A percentile compares a stretch with the other conserved stretches of the same genome.
Evolutionary conservation across 2,329 filamentous ascomycete genomes (phyloP).

Genomic region (Neopestalotiopsis sp.): DNA sequence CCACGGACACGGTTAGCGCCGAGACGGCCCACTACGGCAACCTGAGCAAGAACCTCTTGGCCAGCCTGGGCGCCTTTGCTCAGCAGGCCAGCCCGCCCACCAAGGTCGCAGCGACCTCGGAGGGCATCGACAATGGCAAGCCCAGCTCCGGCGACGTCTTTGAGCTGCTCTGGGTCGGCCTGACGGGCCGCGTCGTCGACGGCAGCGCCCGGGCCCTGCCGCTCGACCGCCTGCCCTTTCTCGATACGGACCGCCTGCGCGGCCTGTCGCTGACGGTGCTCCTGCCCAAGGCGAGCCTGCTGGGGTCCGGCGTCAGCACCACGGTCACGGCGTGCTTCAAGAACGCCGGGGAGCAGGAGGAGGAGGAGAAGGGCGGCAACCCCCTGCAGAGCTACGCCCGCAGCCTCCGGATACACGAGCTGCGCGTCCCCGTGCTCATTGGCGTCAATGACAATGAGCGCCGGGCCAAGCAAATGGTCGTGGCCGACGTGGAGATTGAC

Average conservation of each 20-base stretch:
- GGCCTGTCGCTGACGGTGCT: slow-evolving; percentile 58
- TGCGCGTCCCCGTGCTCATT: slow-evolving; percentile 71
- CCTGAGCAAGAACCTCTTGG: slow-evolving; percentile 69
- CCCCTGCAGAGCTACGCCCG: slow-evolving; percentile 36
- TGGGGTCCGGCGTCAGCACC: slow-evolving; percentile 65
- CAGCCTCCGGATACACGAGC: slow-evolving; percentile 56
- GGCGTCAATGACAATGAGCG: slow-evolving; percentile 78
- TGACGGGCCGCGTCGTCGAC: slow-evolving; percentile 43
- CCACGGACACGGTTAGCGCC: slow-evolving; percentile 64
- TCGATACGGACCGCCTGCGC: slow-evolving; percentile 44
- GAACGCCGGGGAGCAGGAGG: slow-evolving; percentile 23
- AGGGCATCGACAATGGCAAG: slow-evolving; percentile 21
- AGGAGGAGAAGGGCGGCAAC: slow-evolving; percentile 29
- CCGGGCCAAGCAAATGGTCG: slow-evolving; percentile 67
- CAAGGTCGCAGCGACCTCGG: slow-evolving; percentile 18
- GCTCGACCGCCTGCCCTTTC: slow-evolving; percentile 38
- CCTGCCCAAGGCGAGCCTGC: slow-evolving; percentile 72
- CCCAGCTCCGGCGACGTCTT: slow-evolving; percentile 38
- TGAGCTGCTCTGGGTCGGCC: slow-evolving; percentile 41
- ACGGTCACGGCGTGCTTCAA: slow-evolving; percentile 50
- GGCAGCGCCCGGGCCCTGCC: slow-evolving; percentile 36
- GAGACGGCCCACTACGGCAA: slow-evolving; percentile 80
- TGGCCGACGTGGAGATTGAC: slow-evolving; percentile 68
- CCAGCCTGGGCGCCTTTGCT: slow-evolving; percentile 44
- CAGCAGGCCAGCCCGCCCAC: neutral